Percentiles rank a stretch among this genome's conserved stretches.
These are phyloP conservation scores for Clavispora asparagi DNA, from an alignment of 805 yeast genomes.

Conservation along the genomic window DNA sequence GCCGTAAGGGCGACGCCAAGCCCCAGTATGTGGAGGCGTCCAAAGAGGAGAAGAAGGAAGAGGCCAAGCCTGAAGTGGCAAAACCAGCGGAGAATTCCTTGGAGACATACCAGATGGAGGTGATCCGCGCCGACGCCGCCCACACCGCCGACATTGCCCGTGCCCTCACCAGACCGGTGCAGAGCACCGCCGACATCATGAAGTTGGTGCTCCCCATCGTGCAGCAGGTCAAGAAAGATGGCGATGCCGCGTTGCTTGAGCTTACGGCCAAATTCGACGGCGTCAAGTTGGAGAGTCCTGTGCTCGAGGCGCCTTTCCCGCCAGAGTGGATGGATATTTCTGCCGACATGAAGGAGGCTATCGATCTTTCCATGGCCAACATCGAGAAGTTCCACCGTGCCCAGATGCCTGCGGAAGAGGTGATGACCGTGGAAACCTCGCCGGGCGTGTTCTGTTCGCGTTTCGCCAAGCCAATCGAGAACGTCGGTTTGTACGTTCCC, in stretches of 20 bases:
- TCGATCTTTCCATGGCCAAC: slow-evolving; percentile 85
- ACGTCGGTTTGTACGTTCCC: slow-evolving; percentile 93
- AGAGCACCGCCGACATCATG: slow-evolving; percentile 89
- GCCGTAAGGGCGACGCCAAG: slow-evolving; percentile 96
- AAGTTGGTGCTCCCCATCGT: slow-evolving; percentile 87
- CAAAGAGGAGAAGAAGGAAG: slow-evolving; percentile 6
- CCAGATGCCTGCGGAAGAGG: slow-evolving; percentile 66
- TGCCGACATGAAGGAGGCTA: slow-evolving; percentile 72
- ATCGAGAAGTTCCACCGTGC: slow-evolving; percentile 92
- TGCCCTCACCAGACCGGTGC: slow-evolving; percentile 90
- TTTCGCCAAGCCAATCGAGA: slow-evolving; percentile 90
- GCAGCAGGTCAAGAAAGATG: slow-evolving; percentile 65
- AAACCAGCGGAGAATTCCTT: slow-evolving; percentile 2
- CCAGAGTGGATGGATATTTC: slow-evolving; percentile 66
- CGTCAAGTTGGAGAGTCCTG: slow-evolving; percentile 65
- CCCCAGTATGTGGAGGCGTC: slow-evolving; percentile 49
- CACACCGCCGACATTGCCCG: slow-evolving; percentile 42
- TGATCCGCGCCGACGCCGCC: slow-evolving; percentile 36
- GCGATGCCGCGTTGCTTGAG: slow-evolving; percentile 87
- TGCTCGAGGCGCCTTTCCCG: slow-evolving; percentile 85
- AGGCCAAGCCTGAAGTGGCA: slow-evolving; percentile 18
- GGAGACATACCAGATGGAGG: slow-evolving; percentile 43
- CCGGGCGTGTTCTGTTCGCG: slow-evolving; percentile 94
- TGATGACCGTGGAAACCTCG: slow-evolving; percentile 80
- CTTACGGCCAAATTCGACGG: slow-evolving; percentile 88